A percentile compares a stretch with the other conserved stretches of the same genome.
These are phyloP conservation scores for Neurospora tetrasperma DNA, from an alignment of 495 filamentous ascomycete species.

Conservation along the genomic window DNA sequence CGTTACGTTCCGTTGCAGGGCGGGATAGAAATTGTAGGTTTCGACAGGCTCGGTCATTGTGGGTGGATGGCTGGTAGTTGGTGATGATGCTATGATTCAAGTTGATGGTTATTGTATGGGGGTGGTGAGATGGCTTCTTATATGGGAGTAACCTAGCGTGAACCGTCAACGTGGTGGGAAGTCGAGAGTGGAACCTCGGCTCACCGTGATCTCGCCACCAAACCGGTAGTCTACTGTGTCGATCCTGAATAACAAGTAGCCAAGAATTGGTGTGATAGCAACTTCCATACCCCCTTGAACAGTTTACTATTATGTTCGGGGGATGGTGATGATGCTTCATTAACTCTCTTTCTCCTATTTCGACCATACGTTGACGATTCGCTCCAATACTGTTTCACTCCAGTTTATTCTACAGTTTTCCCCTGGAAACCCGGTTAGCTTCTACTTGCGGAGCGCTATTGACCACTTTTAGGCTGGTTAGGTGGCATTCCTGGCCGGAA, in stretches of 20 bases:
- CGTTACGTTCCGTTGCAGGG: constrained; percentile 11
- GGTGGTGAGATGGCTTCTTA: not conserved
- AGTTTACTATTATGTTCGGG: too few species aligned
- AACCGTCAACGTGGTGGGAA: not conserved
- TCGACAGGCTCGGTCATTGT: constrained; percentile 9
- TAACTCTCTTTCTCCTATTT: too few species aligned
- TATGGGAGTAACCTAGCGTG: not conserved
- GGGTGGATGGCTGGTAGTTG: not conserved
- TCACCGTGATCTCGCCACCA: not conserved
- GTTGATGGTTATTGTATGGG: not conserved
- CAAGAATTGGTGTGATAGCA: not conserved
- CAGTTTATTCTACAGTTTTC: too few species aligned
- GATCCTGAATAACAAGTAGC: not conserved
- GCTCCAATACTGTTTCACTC: too few species aligned
- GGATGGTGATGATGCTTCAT: too few species aligned
- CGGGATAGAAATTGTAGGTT: constrained; percentile 12
- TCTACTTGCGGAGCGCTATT: too few species aligned
- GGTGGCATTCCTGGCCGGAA: too few species aligned
- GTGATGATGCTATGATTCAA: not conserved
- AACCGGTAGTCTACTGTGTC: not conserved
- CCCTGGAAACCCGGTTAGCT: too few species aligned
- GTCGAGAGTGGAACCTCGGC: not conserved
- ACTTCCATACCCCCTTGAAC: not conserved
- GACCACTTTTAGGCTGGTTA: too few species aligned
- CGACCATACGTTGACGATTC: too few species aligned